phyloP scores from a whole-genome alignment of 306 rosid genomes.

The Abrus pulchellus region DNA sequence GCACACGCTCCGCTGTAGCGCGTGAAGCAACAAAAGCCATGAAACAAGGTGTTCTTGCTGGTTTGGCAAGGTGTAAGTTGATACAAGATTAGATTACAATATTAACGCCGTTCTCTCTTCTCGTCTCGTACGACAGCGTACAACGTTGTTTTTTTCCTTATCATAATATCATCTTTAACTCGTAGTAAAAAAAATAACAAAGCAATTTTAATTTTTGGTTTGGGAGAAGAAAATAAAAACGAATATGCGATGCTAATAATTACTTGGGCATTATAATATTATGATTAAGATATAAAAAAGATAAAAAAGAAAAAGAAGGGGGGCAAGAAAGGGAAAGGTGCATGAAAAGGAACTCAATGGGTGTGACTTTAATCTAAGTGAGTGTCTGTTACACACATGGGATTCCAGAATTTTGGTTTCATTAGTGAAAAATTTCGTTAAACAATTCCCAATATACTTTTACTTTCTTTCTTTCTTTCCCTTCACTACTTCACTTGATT shows the following conservation, averaged over 20 bases:
- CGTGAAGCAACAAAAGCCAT: slow-evolving; percentile 35
- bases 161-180: neutral
- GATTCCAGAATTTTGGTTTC: slow-evolving; percentile 49
- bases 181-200: neutral
- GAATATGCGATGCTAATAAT: slow-evolving; percentile 39
- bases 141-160: slow-evolving; percentile 36
- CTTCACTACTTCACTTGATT: slow-evolving; percentile 5
- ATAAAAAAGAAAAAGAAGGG: slow-evolving; percentile 47
- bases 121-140: neutral
- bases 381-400: slow-evolving; percentile 52
- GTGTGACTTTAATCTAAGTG: slow-evolving; percentile 43
- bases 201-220: no score
- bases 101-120: slow-evolving; percentile 29
- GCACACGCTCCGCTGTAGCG: slow-evolving; percentile 32
- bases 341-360: slow-evolving; percentile 48
- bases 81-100: neutral
- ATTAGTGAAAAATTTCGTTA: slow-evolving; percentile 46
- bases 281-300: slow-evolving; percentile 31
- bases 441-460: slow-evolving; percentile 44
- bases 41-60: slow-evolving; percentile 20
- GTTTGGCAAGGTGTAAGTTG: neutral
- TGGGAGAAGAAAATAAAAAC: slow-evolving; percentile 17
- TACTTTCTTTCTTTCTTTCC: neutral
- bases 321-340: slow-evolving; percentile 60
- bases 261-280: slow-evolving; percentile 1